Percentiles rank a stretch among this genome's conserved stretches.
Evolutionary conservation across 2,329 filamentous ascomycete species (phyloP).

Genomic region (Stemphylium vesicarium): DNA sequence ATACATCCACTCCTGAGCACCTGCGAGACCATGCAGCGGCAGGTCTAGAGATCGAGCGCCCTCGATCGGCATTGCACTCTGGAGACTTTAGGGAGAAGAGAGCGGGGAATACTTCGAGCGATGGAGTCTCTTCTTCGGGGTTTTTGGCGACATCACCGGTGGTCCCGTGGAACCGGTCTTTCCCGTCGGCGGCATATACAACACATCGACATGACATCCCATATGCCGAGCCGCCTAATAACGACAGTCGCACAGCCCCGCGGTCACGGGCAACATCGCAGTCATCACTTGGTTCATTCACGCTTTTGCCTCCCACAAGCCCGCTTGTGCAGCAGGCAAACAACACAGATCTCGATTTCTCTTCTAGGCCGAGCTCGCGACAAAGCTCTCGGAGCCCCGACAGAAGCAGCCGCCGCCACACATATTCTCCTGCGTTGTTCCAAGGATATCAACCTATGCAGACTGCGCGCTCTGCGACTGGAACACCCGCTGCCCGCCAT

Average conservation of each 20-base stretch:
- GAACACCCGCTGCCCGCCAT: constrained; percentile 42
- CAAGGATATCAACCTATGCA: constrained; percentile 56
- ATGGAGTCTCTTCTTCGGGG: constrained; percentile 15
- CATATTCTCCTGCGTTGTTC: constrained; percentile 69
- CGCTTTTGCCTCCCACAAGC: constrained; percentile 87
- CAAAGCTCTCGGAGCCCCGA: constrained; percentile 53
- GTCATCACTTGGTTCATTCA: constrained; percentile 78
- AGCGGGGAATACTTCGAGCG: constrained; percentile 28
- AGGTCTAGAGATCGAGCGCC: constrained; percentile 73
- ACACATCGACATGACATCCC: constrained; percentile 19
- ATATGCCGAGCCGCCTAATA: constrained; percentile 21
- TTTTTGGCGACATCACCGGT: constrained; percentile 59
- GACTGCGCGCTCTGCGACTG: constrained; percentile 37
- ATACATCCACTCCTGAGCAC: constrained; percentile 34
- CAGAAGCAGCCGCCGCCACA: constrained; percentile 69
- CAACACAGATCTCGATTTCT: constrained; percentile 76
- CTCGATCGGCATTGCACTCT: constrained; percentile 73
- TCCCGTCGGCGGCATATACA: constrained; percentile 48
- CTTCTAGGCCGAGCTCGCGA: constrained; percentile 51
- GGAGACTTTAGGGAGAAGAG: constrained; percentile 65
- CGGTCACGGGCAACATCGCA: constrained; percentile 53
- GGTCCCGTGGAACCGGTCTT: constrained; percentile 62
- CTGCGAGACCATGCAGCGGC: constrained; percentile 36
- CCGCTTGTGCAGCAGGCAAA: constrained; percentile 88
- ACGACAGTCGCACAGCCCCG: constrained; percentile 43